A percentile compares a stretch with the other conserved stretches of the same genome.
phyloP scores from a whole-genome alignment of 148 eudicot genomes.

The Camellia lanceoleosa region DNA sequence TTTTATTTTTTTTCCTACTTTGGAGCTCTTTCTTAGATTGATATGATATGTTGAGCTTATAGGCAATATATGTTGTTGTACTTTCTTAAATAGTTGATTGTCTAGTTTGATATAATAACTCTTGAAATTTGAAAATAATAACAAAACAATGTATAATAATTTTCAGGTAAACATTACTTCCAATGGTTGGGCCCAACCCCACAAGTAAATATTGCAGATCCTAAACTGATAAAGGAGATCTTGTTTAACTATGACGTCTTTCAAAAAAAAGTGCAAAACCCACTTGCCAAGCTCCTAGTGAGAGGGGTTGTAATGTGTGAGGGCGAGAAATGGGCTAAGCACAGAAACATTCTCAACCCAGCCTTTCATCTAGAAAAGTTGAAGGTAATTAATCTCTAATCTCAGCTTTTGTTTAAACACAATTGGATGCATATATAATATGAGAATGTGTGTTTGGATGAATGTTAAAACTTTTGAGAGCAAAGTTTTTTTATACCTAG shows the following conservation, averaged over 20 bases:
- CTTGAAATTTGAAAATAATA: not conserved
- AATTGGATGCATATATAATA: too few relatives aligned
- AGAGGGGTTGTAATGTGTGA: slow-evolving; percentile 24
- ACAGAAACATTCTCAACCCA: slow-evolving; percentile 20
- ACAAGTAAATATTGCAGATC: slow-evolving; percentile 24
- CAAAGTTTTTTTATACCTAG: too few relatives aligned
- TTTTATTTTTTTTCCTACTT: too few relatives aligned
- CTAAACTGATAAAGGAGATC: slow-evolving; percentile 30
- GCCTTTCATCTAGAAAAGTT: slow-evolving; percentile 25
- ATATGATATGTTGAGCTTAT: too few relatives aligned
- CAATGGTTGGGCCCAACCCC: slow-evolving; percentile 32
- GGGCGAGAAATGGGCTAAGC: slow-evolving; percentile 37
- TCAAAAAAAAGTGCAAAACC: slow-evolving; percentile 21
- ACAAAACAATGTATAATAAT: too few relatives aligned
- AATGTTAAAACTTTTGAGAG: too few relatives aligned
- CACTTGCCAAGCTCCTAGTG: slow-evolving; percentile 15
- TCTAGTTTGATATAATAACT: too few relatives aligned
- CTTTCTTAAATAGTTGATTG: too few relatives aligned
- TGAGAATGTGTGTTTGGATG: too few relatives aligned
- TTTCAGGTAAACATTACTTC: slow-evolving; percentile 24
- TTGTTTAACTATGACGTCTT: slow-evolving; percentile 19
- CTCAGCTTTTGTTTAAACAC: too few relatives aligned
- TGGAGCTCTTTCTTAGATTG: too few relatives aligned
- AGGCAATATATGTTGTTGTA: too few relatives aligned
- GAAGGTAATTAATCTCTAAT: slow-evolving; percentile 20